Conservation (phyloP, 1,284 basidiomycete species). For the Lentinus polychrous region DNA sequence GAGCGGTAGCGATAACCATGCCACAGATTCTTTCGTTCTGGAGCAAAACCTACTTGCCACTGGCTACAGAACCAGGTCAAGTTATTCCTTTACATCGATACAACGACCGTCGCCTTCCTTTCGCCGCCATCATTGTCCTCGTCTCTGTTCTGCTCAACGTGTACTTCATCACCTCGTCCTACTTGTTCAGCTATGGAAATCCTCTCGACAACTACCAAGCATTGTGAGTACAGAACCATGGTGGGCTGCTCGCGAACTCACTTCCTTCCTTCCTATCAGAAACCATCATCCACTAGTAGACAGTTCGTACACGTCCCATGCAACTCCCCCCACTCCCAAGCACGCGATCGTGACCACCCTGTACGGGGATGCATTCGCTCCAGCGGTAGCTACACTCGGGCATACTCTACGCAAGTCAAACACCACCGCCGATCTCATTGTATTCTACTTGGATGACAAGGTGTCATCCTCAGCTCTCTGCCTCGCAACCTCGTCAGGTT, state of each 20-base stretch:
- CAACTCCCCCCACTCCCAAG: not conserved
- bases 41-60: not conserved
- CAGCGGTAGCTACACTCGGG: slow-evolving; percentile 34
- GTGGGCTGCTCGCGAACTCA: not conserved
- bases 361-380: slow-evolving; percentile 34
- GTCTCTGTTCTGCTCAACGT: not conserved
- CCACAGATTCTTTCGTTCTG: not conserved
- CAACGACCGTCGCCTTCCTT: not conserved
- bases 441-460: slow-evolving; percentile 33
- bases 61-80: not conserved
- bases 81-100: not conserved
- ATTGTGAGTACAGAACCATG: not conserved
- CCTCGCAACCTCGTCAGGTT: slow-evolving; percentile 31
- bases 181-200: not conserved
- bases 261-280: not conserved
- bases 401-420: slow-evolving; percentile 32
- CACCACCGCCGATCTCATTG: slow-evolving; percentile 25
- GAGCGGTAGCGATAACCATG: no score
- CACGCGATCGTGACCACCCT: slow-evolving; percentile 35
- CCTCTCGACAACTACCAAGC: slow-evolving; percentile 1
- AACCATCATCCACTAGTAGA: not conserved
- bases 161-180: not conserved
- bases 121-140: not conserved
- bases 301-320: not conserved
- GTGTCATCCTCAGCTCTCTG: slow-evolving; percentile 34